These are phyloP conservation scores for Hyphodiscus sp. DNA, from an alignment of 2,329 filamentous ascomycete genomes.

Conservation along the genomic window DNA sequence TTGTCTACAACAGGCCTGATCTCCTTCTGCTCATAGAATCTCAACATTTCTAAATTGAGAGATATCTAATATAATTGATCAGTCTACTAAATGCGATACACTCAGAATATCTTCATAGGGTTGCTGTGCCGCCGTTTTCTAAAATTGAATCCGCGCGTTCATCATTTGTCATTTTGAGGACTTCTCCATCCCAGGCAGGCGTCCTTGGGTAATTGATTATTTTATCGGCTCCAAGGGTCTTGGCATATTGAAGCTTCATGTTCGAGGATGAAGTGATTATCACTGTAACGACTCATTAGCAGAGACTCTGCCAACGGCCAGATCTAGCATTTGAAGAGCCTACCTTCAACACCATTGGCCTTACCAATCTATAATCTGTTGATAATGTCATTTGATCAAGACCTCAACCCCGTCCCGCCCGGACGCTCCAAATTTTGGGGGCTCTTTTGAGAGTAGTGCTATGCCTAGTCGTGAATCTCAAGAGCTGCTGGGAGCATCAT, in stretches of 20 bases:
- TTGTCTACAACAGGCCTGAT: conserved; percentile 43
- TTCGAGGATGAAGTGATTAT: conserved; percentile 51
- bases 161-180: conserved; percentile 39
- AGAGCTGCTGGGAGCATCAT: too few relatives aligned
- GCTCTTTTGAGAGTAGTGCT: too few relatives aligned
- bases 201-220: conserved; percentile 43
- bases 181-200: conserved; percentile 40
- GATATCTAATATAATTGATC: conserved; percentile 45
- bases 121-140: conserved; percentile 47
- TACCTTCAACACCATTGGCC: conserved; percentile 43
- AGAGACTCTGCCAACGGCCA: background rate
- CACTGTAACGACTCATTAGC: conserved; percentile 30
- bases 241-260: conserved; percentile 41
- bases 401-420: conserved; percentile 40
- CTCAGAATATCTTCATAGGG: conserved; percentile 45
- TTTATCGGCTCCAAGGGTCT: conserved; percentile 44
- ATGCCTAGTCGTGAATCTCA: too few relatives aligned
- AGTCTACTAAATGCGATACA: conserved; percentile 48
- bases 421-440: conserved; percentile 26
- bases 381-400: conserved; percentile 47
- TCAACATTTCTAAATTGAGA: conserved; percentile 47
- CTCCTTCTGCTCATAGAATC: conserved; percentile 37
- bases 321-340: conserved; percentile 21
- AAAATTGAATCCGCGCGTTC: conserved; percentile 48
- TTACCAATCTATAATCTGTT: conserved; percentile 48